Evolutionary conservation across 352 stramenopile genomes (phyloP).

Genomic region (Globisporangium perplexum): DNA sequence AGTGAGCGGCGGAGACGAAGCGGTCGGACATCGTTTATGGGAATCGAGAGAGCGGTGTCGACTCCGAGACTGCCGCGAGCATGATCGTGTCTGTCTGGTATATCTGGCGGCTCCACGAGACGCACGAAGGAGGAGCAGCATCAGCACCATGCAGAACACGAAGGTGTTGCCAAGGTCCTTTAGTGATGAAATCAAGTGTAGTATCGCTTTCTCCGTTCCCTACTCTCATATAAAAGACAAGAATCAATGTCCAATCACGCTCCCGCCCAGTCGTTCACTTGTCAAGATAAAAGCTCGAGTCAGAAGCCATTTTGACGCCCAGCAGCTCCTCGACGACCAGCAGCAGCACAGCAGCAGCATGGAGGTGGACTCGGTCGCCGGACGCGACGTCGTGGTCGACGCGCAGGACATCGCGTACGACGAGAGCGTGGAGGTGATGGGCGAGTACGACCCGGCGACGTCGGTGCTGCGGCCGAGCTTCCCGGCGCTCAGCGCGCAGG

Average conservation of each 20-base stretch:
- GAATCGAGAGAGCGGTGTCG: neutral
- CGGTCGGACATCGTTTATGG: neutral
- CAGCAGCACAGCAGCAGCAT: slow-evolving; percentile 18
- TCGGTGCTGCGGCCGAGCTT: slow-evolving; percentile 54
- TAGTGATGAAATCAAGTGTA: neutral
- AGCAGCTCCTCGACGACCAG: no score
- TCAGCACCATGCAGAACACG: neutral
- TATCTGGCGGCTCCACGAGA: neutral
- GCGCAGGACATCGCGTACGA: slow-evolving; percentile 35
- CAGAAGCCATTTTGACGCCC: neutral
- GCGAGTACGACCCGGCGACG: slow-evolving; percentile 21
- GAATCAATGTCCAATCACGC: neutral
- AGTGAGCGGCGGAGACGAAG: neutral
- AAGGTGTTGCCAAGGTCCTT: neutral
- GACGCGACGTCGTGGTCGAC: slow-evolving; percentile 57
- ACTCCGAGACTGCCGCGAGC: neutral
- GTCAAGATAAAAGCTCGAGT: neutral
- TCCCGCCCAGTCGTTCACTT: neutral
- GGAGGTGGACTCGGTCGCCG: slow-evolving; percentile 66
- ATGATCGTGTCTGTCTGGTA: neutral
- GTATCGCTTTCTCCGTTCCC: neutral
- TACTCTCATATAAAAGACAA: neutral
- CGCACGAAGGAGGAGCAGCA: neutral
- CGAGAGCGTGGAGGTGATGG: slow-evolving; percentile 57
- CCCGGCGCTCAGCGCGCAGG: slow-evolving; percentile 72